phyloP scores from a whole-genome alignment of 192 early-diverging fungal species.

The Pecoramyces ruminantium region DNA sequence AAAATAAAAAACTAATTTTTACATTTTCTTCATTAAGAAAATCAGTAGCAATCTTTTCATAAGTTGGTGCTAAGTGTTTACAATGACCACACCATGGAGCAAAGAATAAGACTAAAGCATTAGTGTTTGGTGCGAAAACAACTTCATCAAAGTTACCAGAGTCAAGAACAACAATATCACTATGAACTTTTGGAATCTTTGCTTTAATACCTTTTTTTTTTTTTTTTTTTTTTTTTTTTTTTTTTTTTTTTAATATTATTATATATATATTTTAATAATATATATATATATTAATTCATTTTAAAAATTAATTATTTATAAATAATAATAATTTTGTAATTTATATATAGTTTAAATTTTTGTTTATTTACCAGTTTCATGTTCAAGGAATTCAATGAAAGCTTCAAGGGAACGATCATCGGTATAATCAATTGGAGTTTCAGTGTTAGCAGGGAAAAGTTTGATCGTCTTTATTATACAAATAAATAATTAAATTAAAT shows the following conservation, averaged over 20 bases:
- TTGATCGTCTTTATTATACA: background rate
- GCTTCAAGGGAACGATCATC: slow-evolving; percentile 69
- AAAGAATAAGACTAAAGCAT: slow-evolving; percentile 81
- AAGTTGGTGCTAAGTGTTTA: slow-evolving; percentile 50
- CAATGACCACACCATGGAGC: slow-evolving; percentile 59
- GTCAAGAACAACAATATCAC: slow-evolving; percentile 52
- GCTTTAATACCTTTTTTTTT: slow-evolving; percentile 27
- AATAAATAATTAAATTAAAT: too few relatives aligned
- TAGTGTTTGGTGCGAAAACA: slow-evolving; percentile 48
- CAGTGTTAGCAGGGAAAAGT: slow-evolving; percentile 53
- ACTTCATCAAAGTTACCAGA: slow-evolving; percentile 57
- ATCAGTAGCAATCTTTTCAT: slow-evolving; percentile 68
- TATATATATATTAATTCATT: too few relatives aligned
- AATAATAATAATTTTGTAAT: too few relatives aligned
- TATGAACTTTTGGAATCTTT: slow-evolving; percentile 47
- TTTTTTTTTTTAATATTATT: too few relatives aligned
- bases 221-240: too few relatives aligned
- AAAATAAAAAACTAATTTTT: too few relatives aligned
- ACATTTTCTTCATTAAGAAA: slow-evolving; percentile 65
- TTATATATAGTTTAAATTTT: too few relatives aligned
- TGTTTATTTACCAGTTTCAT: slow-evolving; percentile 48
- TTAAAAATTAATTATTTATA: too few relatives aligned
- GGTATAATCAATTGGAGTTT: slow-evolving; percentile 58
- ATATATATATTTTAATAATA: too few relatives aligned
- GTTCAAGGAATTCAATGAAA: slow-evolving; percentile 53